Evolutionary conservation across 176 grass and related monocot genomes (phyloP).

Genomic region (Coix lacrymajobi): DNA sequence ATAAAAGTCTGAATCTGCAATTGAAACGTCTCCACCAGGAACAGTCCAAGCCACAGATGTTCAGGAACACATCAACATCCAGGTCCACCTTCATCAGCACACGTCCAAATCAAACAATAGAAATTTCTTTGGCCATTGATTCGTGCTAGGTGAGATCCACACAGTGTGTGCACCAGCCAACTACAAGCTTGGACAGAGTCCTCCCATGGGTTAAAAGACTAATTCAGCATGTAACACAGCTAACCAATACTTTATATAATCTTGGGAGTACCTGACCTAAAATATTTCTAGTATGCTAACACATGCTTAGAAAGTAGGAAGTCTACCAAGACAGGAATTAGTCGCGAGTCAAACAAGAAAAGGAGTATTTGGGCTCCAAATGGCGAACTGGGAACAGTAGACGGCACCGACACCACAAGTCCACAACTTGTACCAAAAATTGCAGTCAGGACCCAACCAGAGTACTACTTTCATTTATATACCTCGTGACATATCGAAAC

Average conservation of each 20-base stretch:
- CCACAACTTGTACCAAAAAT: background rate
- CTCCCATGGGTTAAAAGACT: slow-evolving; percentile 3
- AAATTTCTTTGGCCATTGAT: slow-evolving; percentile 23
- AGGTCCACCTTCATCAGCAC: slow-evolving; percentile 9
- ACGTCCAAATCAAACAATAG: slow-evolving; percentile 19
- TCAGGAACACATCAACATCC: slow-evolving; percentile 2
- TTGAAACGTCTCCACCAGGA: background rate
- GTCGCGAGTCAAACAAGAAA: slow-evolving; percentile 1
- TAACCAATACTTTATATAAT: background rate
- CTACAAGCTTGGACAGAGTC: background rate
- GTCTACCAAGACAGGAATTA: background rate
- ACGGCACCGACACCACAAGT: slow-evolving; percentile 6
- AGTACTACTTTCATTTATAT: slow-evolving; percentile 7
- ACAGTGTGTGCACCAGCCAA: background rate
- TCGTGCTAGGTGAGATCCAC: background rate
- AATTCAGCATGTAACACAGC: background rate
- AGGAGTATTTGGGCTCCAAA: slow-evolving; percentile 4
- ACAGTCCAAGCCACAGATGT: background rate
- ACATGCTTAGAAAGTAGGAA: slow-evolving; percentile 15
- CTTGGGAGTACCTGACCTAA: background rate
- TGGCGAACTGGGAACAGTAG: background rate
- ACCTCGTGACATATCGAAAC: background rate
- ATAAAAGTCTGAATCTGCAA: slow-evolving; percentile 23
- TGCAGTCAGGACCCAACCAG: slow-evolving; percentile 1
- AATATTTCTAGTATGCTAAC: background rate